Evolutionary conservation across 129 eudicot genomes (phyloP).

Genomic region (Scalesia atractyloides): DNA sequence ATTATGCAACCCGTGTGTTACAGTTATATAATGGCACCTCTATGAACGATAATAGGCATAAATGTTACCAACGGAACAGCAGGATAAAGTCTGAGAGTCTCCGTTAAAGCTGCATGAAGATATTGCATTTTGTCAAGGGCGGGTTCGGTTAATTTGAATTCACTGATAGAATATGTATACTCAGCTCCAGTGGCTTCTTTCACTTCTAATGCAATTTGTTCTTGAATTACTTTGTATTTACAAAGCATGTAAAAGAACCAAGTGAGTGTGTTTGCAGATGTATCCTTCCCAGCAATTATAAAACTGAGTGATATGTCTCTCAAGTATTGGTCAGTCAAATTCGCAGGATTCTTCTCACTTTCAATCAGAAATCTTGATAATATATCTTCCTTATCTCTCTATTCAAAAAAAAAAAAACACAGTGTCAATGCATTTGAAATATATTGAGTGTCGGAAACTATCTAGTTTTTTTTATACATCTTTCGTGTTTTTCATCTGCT

Average conservation of each 20-base stretch:
- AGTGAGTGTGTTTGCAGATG: conserved; percentile 59
- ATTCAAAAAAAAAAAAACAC: background rate
- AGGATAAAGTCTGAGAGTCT: conserved; percentile 78
- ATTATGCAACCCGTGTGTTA: too few species aligned
- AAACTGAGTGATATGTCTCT: conserved; percentile 75
- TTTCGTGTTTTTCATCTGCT: conserved; percentile 45
- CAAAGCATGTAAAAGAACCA: conserved; percentile 81
- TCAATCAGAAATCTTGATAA: conserved; percentile 61
- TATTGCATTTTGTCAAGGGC: conserved; percentile 67
- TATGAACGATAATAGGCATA: background rate
- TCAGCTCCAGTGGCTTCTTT: conserved; percentile 32
- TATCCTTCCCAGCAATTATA: conserved; percentile 71
- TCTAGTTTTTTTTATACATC: conserved; percentile 11
- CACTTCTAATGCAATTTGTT: conserved; percentile 53
- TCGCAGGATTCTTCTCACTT: conserved; percentile 48
- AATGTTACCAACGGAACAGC: conserved; percentile 60
- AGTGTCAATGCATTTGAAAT: background rate
- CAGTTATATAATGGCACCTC: background rate
- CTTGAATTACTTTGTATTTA: conserved; percentile 53
- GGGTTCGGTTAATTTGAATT: conserved; percentile 46
- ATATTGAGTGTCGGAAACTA: background rate
- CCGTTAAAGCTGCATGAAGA: conserved; percentile 71
- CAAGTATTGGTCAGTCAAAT: conserved; percentile 53
- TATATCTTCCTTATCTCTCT: conserved; percentile 64
- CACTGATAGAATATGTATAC: conserved; percentile 20